Evolutionary conservation across 2,329 filamentous ascomycete species (phyloP), one percentile per base, ranked within the genome.

Genomic region (Ophiostoma triangulosporum): DNA sequence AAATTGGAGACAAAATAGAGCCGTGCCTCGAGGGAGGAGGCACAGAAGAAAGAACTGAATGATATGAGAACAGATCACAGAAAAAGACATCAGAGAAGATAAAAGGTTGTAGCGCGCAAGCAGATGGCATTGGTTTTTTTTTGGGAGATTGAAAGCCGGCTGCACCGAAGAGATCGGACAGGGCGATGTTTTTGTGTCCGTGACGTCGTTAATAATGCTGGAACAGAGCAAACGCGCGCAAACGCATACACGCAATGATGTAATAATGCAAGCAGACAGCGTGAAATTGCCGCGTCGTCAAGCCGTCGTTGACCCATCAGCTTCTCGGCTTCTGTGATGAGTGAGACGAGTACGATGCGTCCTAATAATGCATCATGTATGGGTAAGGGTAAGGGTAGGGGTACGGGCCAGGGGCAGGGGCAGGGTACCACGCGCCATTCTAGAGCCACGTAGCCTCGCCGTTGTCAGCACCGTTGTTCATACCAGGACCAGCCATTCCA

Each of bases 371-470:
- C 43, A 46, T 46, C 43, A 46, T 29, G 43, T 46, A 46, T 6
- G 15, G 43, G n/a, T 46, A 29, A 2, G 43, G 40, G 22, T 48
- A 50, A 20, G 43, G 24, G 51, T 36, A 56, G 3, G 33, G 33
- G 14, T n/a, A 17, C 6, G 15, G 17, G 38, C 2, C 11, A 26
- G 20, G 20, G 22, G 20, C 7, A 24, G 56, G 32, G 20, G 53
- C 51, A 26, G 45, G 26, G 51, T 38, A 57, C 54, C 57, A 56
- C 45, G 57, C n/a, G 54, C 54, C 54, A 27, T 50, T 52, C 55
- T 61, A 60, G 12, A 61, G 57, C 59, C 59, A 62, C 36, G 56
- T 56, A 35, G 58, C 54, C 52, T 64, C 62, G 40, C 63, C 64
- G 24, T 63, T 62, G 46, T 64, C 62, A 24, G 53, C 31, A 8